Evolutionary conservation across 371 early-diverging fungal genomes (phyloP).

Genomic region (Fennellomyces sp.): DNA sequence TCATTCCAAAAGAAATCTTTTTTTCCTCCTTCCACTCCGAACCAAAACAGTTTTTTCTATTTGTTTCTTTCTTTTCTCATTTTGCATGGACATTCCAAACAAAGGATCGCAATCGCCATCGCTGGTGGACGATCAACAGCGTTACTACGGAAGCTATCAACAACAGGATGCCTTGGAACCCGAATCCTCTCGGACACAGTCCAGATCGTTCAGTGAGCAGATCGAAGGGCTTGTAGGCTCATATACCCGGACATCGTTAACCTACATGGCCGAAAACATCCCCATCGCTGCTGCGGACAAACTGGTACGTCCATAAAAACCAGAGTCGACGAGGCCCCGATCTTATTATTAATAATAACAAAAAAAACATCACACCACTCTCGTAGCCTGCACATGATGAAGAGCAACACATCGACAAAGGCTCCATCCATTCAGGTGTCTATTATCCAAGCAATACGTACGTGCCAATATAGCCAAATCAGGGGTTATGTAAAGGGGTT

Average conservation of each 20-base stretch:
- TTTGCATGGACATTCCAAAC: not conserved
- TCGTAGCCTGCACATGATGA: constrained; percentile 4
- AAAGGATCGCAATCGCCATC: not conserved
- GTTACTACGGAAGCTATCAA: not conserved
- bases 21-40: not conserved
- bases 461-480: constrained; percentile 3
- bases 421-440: not conserved
- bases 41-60: not conserved
- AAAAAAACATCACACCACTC: not conserved
- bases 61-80: not conserved
- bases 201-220: constrained; percentile 25
- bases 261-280: constrained; percentile 37
- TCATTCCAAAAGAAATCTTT: no score
- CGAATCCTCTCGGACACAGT: not conserved
- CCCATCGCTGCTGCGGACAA: constrained; percentile 16
- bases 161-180: not conserved
- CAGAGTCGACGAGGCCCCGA: no score
- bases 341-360: not conserved
- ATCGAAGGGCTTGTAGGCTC: constrained; percentile 42
- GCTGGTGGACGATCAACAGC: not conserved
- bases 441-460: constrained; percentile 6
- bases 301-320: constrained; percentile 1
- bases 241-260: constrained; percentile 40
- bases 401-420: constrained; percentile 5
- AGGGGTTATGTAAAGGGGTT: not conserved